Percentiles rank a stretch among this genome's conserved stretches.
Evolutionary conservation across 306 rosid genomes (phyloP).

Genomic region (Carpinus viminea): DNA sequence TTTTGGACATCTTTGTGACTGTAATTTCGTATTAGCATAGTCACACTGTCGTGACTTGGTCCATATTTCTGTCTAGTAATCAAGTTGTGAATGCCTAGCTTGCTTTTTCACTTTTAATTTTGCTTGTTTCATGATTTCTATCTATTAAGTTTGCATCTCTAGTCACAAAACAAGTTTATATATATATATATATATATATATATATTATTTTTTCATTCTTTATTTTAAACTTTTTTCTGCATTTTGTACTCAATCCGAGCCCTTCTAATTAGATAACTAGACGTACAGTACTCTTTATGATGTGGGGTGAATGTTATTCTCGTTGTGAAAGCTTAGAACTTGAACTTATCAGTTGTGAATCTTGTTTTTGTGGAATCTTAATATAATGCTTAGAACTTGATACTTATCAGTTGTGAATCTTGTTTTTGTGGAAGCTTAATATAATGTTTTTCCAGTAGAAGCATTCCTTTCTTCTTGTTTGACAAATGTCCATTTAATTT

Average conservation of each 20-base stretch:
- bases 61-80: not conserved
- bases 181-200: too few species aligned
- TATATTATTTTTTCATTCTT: not conserved
- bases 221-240: not conserved
- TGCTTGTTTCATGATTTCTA: not conserved
- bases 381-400: not conserved
- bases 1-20: not conserved
- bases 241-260: not conserved
- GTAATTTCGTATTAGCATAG: not conserved
- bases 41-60: not conserved
- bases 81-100: not conserved
- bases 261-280: not conserved
- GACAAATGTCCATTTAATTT: not conserved
- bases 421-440: not conserved
- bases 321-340: not conserved
- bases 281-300: not conserved
- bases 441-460: not conserved
- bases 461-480: not conserved
- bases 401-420: not conserved
- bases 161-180: not conserved
- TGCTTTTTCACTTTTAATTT: not conserved
- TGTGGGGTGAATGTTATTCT: not conserved
- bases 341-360: not conserved
- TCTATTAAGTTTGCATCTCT: not conserved
- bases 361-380: not conserved